phyloP scores from a whole-genome alignment of 306 rosid genomes.

The Luffa acutangula region DNA sequence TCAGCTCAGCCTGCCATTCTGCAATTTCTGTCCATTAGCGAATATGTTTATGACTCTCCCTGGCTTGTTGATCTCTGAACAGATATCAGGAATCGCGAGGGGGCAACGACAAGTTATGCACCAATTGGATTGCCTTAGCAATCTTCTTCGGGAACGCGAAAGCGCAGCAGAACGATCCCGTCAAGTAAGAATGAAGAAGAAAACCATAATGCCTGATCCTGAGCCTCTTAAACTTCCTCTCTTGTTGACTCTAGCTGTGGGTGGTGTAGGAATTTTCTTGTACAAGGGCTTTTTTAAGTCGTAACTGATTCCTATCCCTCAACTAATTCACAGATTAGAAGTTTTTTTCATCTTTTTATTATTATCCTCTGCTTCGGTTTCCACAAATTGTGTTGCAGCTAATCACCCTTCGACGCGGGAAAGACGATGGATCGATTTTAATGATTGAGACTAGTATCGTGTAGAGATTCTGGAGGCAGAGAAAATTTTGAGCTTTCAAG shows the following conservation, averaged over 20 bases:
- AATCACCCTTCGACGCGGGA: constrained; percentile 37
- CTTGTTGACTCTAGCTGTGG: constrained; percentile 39
- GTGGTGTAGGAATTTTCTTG: constrained; percentile 63
- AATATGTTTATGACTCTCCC: neutral
- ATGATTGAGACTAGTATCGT: constrained; percentile 7
- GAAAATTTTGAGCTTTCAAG: constrained; percentile 11
- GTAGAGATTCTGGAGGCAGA: constrained; percentile 20
- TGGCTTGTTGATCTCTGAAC: constrained; percentile 8
- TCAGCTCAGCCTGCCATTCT: neutral
- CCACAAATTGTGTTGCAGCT: constrained; percentile 12
- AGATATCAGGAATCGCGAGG: constrained; percentile 55
- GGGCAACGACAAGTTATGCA: constrained; percentile 81
- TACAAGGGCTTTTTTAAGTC: constrained; percentile 39
- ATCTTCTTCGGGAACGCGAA: constrained; percentile 40
- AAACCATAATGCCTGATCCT: constrained; percentile 18
- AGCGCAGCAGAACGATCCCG: constrained; percentile 32
- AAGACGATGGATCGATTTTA: constrained; percentile 17
- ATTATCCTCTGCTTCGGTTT: neutral
- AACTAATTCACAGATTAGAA: neutral
- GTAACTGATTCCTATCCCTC: constrained; percentile 29
- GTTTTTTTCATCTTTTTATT: neutral
- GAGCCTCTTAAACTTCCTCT: constrained; percentile 30
- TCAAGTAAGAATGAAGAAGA: constrained; percentile 43
- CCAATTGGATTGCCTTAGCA: constrained; percentile 68
- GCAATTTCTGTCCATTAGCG: neutral